Base-by-base conservation (phyloP, 2,329 filamentous ascomycete species). In the Xylariaceae sp. region DNA sequence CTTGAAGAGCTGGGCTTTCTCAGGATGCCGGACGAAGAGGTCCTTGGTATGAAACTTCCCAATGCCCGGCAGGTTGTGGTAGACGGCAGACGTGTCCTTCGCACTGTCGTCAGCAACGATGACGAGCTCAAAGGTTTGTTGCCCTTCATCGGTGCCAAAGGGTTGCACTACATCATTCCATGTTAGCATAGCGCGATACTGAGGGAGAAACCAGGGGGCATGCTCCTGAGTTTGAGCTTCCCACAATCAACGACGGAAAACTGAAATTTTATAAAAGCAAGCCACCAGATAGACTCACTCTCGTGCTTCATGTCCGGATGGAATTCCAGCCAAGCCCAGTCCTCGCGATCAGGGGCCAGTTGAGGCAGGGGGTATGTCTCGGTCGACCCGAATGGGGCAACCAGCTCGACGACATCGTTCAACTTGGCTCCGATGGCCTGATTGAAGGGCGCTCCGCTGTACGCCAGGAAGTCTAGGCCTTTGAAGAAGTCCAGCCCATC, bases 41-140 rank as follows among this genome's bases (percentile, higher is more conserved):
- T 67, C 63, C 15, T 56, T 57, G 5, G 56, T 63, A 5, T 36
- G 43, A 31, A 57, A 65, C 16, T 52, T 43, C 3, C 50, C 35
- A 10, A 51, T 33, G 1, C 59, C 48, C 0, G 60, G 59, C 35
- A 52, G 57, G 5, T 54, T 56, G 33, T 60, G 53, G 40, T 56
- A 58, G 15, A 59, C 39, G n/a, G 39, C 32, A 11, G 31, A 29
- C 2, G 23, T 17, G 16, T 39, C 45, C 42, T 17, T 53, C 37
- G 17, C 48, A 24, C 19, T 47, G 22, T 22, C 44, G 39, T 41
- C 42, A 4, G 37, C 45, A 11, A 37, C 19, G 12, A 57, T 36
- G 12, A 56, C 45, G 35, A 57, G 27, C 39, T 57, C 55, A 21
- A 43, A 56, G 2, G 45, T 32, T 1, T 44, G 34, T 6, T 31